Base-by-base conservation (phyloP, 176 grass and related monocot genomes). In the Alloteropsis semialata region DNA sequence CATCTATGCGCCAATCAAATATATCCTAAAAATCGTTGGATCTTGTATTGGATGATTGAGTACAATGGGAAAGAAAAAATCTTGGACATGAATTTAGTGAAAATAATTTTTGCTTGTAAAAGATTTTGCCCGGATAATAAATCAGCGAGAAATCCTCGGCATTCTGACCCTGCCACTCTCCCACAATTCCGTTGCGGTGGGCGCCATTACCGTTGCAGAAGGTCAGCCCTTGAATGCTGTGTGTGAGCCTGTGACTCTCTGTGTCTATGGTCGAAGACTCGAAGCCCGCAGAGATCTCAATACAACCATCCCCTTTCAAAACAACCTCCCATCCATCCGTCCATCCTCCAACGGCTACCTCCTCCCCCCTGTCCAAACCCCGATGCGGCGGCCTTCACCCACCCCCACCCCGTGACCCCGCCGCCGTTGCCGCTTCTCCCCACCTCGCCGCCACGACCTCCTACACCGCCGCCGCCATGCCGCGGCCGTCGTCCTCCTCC, bases 341-440 rank as follows among this genome's bases (percentile, higher is more conserved):
- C 39, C 5, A 57, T 36, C 66, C 65, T 60, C 76, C 87, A 89
- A 89, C 87, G 87, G 87, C 77, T 85, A 30, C 21, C 57, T 74
- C 18, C 51, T n/a, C 58, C 12, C 21, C 19, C 11, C 9, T 49
- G 10, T 6, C 56, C 87, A 73, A 59, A 57, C 19, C 21, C 81
- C 39, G 8, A 80, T 73, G 58, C 49, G 36, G 48, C 37, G 39
- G 19, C 37, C 39, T 11, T n/a, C 10, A 29, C 56, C 81, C 18
- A 37, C 74, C 21, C 46, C 72, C n/a, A 44, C n/a, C 60, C 71
- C 24, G 48, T 76, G 45, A 76, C 18, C 34, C n/a, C 48, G n/a
- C 45, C 72, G 0, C 70, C 80, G 25, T 34, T 61, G 64, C 58
- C 38, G 56, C 65, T 60, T 5, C 34, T 45, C 41, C 58, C 2